Percentiles rank a stretch among this genome's conserved stretches.
Conservation (phyloP, 2,329 filamentous ascomycete species). For the Lachnellula cervina region DNA sequence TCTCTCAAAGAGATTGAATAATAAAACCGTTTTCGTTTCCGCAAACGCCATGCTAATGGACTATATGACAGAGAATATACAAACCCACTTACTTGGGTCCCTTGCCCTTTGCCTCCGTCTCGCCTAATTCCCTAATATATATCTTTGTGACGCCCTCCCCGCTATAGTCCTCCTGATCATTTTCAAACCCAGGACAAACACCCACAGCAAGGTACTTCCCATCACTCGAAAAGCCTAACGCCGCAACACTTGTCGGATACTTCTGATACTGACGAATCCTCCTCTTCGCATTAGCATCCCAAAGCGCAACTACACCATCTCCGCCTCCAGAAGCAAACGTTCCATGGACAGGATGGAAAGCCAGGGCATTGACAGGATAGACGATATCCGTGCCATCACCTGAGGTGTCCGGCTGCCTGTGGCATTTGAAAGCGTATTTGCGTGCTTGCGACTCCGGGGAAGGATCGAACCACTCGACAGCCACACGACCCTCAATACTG, state of each 20-base stretch:
- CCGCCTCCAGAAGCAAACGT: conserved; percentile 70
- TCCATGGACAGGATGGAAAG: conserved; percentile 60
- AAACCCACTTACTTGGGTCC: conserved; percentile 23
- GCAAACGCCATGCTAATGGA: conserved; percentile 25
- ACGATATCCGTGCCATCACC: conserved; percentile 59
- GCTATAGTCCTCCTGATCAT: conserved; percentile 69
- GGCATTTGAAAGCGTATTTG: conserved; percentile 99
- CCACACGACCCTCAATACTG: conserved; percentile 91
- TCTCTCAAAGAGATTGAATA: too few species aligned
- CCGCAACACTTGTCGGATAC: conserved; percentile 57
- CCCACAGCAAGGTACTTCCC: conserved; percentile 62
- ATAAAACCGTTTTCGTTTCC: conserved; percentile 4
- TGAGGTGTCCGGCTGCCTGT: conserved; percentile 67
- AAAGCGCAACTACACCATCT: conserved; percentile 66
- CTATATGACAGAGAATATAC: conserved; percentile 3
- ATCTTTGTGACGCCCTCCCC: conserved; percentile 71
- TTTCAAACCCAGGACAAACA: conserved; percentile 64
- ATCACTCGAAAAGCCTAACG: conserved; percentile 57
- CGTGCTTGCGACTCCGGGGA: conserved; percentile 79
- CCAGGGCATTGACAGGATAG: conserved; percentile 67
- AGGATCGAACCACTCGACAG: conserved; percentile 97
- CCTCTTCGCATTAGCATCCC: conserved; percentile 68
- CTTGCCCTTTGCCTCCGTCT: conserved; percentile 64
- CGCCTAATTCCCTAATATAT: conserved; percentile 75
- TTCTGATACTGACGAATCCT: conserved; percentile 66